Conservation (phyloP, 306 rosid genomes). For the Pueraria montana region DNA sequence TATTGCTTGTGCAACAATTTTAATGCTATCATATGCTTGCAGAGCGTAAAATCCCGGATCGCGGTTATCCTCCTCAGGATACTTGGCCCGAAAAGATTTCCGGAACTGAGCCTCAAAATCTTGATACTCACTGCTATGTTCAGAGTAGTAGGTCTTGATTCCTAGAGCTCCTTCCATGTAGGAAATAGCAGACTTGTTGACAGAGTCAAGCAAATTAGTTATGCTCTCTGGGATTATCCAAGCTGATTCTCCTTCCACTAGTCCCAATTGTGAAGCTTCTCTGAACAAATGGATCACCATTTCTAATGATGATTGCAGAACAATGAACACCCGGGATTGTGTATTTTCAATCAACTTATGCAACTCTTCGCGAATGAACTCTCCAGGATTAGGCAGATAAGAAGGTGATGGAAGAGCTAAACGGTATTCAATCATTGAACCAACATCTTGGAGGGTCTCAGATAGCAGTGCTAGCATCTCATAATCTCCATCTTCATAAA, state of each 20-base stretch:
- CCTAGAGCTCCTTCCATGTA: slow-evolving; percentile 76
- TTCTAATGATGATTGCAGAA: slow-evolving; percentile 64
- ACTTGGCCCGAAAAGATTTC: slow-evolving; percentile 42
- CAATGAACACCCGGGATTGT: slow-evolving; percentile 71
- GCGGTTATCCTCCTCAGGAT: slow-evolving; percentile 59
- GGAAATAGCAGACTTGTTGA: slow-evolving; percentile 56
- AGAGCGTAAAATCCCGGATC: slow-evolving; percentile 68
- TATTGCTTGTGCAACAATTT: slow-evolving; percentile 57
- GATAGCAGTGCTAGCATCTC: slow-evolving; percentile 62
- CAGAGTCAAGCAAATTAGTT: slow-evolving; percentile 61
- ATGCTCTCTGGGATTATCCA: slow-evolving; percentile 76
- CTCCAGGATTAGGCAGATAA: slow-evolving; percentile 52
- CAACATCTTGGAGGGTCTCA: slow-evolving; percentile 67
- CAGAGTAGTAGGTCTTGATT: slow-evolving; percentile 64
- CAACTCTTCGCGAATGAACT: slow-evolving; percentile 54
- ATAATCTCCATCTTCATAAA: slow-evolving; percentile 64
- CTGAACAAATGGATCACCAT: slow-evolving; percentile 65
- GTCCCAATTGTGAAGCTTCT: slow-evolving; percentile 67
- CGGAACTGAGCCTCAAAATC: slow-evolving; percentile 55
- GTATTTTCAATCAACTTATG: slow-evolving; percentile 50
- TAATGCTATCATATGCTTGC: slow-evolving; percentile 72
- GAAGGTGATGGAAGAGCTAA: slow-evolving; percentile 67
- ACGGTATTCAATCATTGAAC: slow-evolving; percentile 65
- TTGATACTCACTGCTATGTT: slow-evolving; percentile 46
- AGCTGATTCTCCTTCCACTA: slow-evolving; percentile 63